Base-by-base conservation (phyloP, 2,329 filamentous ascomycete species). In the Aureobasidium sp. region DNA sequence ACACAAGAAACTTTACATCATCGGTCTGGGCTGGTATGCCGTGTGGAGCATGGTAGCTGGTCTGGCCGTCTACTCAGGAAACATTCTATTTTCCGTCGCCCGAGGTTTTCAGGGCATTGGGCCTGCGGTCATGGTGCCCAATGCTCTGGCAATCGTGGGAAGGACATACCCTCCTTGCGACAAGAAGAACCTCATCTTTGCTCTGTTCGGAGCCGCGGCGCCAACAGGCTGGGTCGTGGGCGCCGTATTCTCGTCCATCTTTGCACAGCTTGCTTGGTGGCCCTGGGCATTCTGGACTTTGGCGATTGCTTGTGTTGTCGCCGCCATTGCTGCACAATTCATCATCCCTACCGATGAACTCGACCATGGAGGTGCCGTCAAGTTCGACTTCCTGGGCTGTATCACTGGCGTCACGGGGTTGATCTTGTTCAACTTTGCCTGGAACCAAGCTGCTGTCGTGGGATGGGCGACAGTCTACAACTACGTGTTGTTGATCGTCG, bases 361-460 rank as follows among this genome's bases (percentile, higher is more conserved):
- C n/a, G 39, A 42, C n/a, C 39, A 42, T 42, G 39, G 14, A 17
- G 39, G 39, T 11, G n/a, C n/a, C 5, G 9, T 42, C 39, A 42
- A 52, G 29, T 55, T 62, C 25, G 79, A 82, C 61, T 64, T 76
- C 14, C 67, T 77, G 4, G 82, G 81, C 8, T 76, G 76, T 4
- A 62, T 74, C 4, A 72, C 76, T 3, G 85, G 85, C 0, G 76
- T 87, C 20, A 74, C 76, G 0, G 80, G 79, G 0, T 73, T 89
- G 34, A 76, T 86, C 0, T 74, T 89, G n/a, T 79, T 88, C 73
- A 87, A 87, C 69, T 84, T 88, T 67, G 82, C 85, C 0, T 87
- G 84, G 83, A 88, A 86, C 63, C 84, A 88, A 68, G 29, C 55
- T 0, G 79, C 82, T 0, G 75, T 82, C 0, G 80, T 78, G 1